Evolutionary conservation across 306 rosid species (phyloP), one percentile per base, ranked within the genome.

Genomic region (Ormosia semicastrata): DNA sequence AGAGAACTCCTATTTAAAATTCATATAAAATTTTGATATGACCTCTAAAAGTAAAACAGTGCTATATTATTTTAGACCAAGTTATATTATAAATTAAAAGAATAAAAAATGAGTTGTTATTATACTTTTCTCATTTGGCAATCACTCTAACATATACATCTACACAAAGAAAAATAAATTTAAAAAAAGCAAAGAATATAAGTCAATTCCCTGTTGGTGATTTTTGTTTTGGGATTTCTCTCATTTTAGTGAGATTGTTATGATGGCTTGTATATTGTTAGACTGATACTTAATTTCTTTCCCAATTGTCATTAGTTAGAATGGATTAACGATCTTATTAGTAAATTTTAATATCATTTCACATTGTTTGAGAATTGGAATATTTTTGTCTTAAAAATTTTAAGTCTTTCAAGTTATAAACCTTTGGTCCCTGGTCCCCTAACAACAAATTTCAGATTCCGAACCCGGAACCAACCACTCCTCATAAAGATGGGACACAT

Each of bases 401-500:
- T 5, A 58, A 24, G 39, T 29, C 39, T 24, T 24, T 24, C 24
- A 24, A 24, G 24, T 4, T 59, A 3, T 59, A 29, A 59, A 11
- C 24, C 14, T 59, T 54, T 17, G 30, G 60, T 17, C 29, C 60
- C 10, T 15, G 7, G 60, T 15, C 30, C 60, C 60, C 60, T 54
- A 54, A 54, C 30, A 54, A 54, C 32, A 54, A 54, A 6, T 15
- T 54, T 54, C 30, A 15, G 24, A 50, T 18, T 14, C 30, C 3
- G 7, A 54, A 54, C 30, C 18, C 15, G 60, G 30, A 54, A 63
- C 24, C 84, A 91, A 77, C 91, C 91, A 89, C 76, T 89, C 85
- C 41, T 88, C 89, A 64, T 79, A 80, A 70, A 91, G 90, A 50
- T 76, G 84, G 32, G 76, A 89, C 82, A 77, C 87, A 66, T 1